Base-by-base conservation (phyloP, 2,329 filamentous ascomycete genomes). In the Chaetomium olivaceum region DNA sequence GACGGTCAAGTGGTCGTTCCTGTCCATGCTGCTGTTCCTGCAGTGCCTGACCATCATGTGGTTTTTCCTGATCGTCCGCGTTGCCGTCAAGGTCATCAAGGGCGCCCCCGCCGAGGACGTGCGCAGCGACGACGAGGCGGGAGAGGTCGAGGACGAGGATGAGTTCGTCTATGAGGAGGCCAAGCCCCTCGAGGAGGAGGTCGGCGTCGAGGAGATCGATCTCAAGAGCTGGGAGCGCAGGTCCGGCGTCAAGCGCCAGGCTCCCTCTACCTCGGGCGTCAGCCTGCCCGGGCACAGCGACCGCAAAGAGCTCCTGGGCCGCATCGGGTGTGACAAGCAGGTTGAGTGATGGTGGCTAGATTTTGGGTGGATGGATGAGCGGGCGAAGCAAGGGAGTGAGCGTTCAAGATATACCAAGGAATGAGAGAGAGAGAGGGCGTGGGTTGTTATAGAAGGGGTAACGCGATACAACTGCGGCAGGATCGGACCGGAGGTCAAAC, bases 1-100 rank as follows among this genome's bases (percentile, higher is more conserved):
- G 25, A 84, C 82, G 12, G 87, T 97, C 73, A 89, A 89, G 73
- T 91, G 87, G 84, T 82, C 83, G 14, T 98, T 98, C 80, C 81
- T 98, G 19, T 82, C 84, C 11, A 84, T 92, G 48, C 86, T 99
- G 2, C 81, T 96, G 14, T 85, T 89, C 46, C 83, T 99, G 25
- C 93, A 98, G 77, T 81, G 83, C 25, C 85, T 99, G 61, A 93
- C 91, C 36, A 80, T 96, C 43, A 83, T 81, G 68, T 98, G 95
- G 95, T 96, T 98, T 74, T 84, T 82, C 68, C 91, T 97, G 88
- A 97, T 98, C 71, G 78, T 93, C 48, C 87, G 88, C 64, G 91
- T 99, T 2, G 93, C 93, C 25, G 83, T 90, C 68, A 89, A 89
- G 67, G 93, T 98, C 6, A 75, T 98, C 43, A 85, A 84, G 59